Base-by-base conservation (phyloP, 2,329 filamentous ascomycete species). In the Hypoxylon sp. region DNA sequence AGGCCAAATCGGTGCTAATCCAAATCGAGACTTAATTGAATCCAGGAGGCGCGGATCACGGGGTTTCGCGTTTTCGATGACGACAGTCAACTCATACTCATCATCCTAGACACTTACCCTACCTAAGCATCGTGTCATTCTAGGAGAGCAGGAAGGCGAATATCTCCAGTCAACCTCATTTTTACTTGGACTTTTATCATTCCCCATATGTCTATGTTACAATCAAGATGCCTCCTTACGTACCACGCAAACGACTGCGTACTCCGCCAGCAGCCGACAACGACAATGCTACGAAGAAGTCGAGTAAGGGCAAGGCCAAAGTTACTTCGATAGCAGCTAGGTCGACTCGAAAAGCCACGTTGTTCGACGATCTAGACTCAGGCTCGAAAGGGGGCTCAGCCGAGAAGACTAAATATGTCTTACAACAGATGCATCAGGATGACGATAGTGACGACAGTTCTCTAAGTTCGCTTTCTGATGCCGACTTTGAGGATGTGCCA, bases 171-270 rank as follows among this genome's bases (percentile, higher is more conserved):
- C n/a, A n/a, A n/a, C n/a, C n/a, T n/a, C n/a, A n/a, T n/a, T n/a
- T n/a, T n/a, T n/a, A n/a, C n/a, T n/a, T n/a, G n/a, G n/a, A n/a
- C n/a, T n/a, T n/a, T n/a, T n/a, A n/a, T n/a, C n/a, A n/a, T n/a
- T n/a, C n/a, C n/a, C n/a, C n/a, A n/a, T n/a, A n/a, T n/a, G n/a
- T n/a, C 13, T 23, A 27, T 27, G 42, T 20, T 38, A 27, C 31
- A 42, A 20, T 38, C 43, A 69, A 37, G 29, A 91, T 91, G 87
- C 86, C 88, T 64, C 87, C 88, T 16, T 74, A 81, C 59, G 77
- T 89, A 11, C 78, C 85, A 37, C 83, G 85, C 61, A 91, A 91
- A 72, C 81, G 86, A 54, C 63, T 83, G 60, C 81, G 78, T 53
- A 80, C 82, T 1, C 72, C 78, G 0, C 69, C 73, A 2, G 69